Conservation (phyloP, 306 rosid species). For the Rosa rugosa region DNA sequence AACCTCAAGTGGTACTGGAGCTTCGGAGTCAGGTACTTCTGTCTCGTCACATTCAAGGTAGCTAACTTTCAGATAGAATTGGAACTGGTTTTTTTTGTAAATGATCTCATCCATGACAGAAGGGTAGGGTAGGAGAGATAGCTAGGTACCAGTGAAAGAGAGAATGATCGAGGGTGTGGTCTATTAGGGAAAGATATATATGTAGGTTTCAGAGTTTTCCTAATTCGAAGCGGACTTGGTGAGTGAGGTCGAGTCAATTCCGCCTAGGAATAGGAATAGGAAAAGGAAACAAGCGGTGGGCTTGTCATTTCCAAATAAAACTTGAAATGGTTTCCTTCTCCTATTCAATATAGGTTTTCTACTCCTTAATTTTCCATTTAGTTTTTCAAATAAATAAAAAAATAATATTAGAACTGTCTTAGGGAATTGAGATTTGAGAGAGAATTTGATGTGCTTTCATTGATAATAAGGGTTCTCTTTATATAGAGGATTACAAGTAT, state of each 20-base stretch:
- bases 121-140: not conserved
- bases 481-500: no score
- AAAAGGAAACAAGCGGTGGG: not conserved
- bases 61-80: no score
- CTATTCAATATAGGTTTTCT: not conserved
- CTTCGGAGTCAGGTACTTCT: not conserved
- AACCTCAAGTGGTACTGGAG: not conserved
- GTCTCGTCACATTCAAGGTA: not conserved
- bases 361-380: no score
- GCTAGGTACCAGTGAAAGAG: not conserved
- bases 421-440: no score
- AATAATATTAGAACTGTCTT: no score
- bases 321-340: not conserved
- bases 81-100: no score
- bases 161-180: not conserved
- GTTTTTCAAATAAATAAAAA: no score
- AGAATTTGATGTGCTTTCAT: no score
- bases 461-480: no score
- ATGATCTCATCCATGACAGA: not conserved
- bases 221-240: not conserved
- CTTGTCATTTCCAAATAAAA: not conserved
- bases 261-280: not conserved
- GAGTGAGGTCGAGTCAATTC: not conserved
- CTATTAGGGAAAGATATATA: not conserved
- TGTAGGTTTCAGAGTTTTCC: not conserved